phyloP scores from a whole-genome alignment of 495 filamentous ascomycete genomes.

The Penicillium riverlandense region DNA sequence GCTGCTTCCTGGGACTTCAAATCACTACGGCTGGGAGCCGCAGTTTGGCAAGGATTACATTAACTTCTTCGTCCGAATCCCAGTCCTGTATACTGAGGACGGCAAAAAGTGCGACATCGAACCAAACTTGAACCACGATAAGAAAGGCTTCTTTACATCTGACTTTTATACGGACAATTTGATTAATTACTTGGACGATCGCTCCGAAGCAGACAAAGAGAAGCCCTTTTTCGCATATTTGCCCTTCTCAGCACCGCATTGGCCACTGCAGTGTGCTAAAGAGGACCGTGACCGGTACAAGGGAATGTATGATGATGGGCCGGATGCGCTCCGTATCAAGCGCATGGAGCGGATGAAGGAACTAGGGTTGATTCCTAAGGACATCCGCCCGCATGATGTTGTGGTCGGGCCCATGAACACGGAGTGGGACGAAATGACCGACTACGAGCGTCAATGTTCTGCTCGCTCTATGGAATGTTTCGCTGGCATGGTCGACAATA shows the following conservation, averaged over 20 bases:
- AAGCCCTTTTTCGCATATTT: slow-evolving; percentile 35
- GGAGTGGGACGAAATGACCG: slow-evolving; percentile 3
- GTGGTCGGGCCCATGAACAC: slow-evolving; percentile 18
- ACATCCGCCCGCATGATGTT: slow-evolving; percentile 24
- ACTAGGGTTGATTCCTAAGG: slow-evolving; percentile 22
- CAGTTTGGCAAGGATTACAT: too few species aligned
- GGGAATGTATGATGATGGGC: slow-evolving; percentile 32
- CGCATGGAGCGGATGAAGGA: slow-evolving; percentile 9
- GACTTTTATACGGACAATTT: slow-evolving; percentile 30
- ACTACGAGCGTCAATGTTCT: slow-evolving; percentile 22
- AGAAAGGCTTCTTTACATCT: slow-evolving; percentile 29
- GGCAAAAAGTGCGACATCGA: too few species aligned
- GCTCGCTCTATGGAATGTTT: slow-evolving; percentile 44
- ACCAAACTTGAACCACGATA: too few species aligned
- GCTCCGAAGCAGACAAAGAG: slow-evolving; percentile 27
- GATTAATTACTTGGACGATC: slow-evolving; percentile 30
- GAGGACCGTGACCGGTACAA: slow-evolving; percentile 25
- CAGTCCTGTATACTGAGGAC: too few species aligned
- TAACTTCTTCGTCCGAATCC: too few species aligned
- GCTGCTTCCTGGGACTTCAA: too few species aligned
- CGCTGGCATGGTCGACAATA: slow-evolving; percentile 46
- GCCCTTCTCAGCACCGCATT: slow-evolving; percentile 37
- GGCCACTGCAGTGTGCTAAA: slow-evolving; percentile 30
- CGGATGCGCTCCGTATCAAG: slow-evolving; percentile 21
- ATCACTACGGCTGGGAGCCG: too few species aligned